These are phyloP conservation scores for Endocalyx cinctus DNA, from an alignment of 2,329 filamentous ascomycete genomes.

Conservation along the genomic window DNA sequence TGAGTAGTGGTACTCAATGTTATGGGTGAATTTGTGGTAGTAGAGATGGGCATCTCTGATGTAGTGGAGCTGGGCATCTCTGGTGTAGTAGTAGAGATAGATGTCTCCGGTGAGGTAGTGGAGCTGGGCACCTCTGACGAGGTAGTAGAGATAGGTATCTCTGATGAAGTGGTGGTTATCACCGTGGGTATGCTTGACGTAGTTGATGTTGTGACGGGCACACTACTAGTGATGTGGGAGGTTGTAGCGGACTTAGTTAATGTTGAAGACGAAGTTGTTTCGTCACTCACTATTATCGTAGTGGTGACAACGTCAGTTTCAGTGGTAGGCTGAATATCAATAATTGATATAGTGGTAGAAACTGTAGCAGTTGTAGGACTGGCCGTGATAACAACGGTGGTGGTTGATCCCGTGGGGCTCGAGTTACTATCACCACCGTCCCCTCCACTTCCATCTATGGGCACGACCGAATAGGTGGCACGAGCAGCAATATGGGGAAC, in stretches of 20 bases:
- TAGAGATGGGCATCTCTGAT: slow-evolving; percentile 7
- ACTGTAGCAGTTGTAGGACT: slow-evolving; percentile 19
- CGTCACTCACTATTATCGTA: slow-evolving; percentile 18
- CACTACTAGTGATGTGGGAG: slow-evolving; percentile 2
- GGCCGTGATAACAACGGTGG: slow-evolving; percentile 22
- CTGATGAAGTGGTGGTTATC: background rate
- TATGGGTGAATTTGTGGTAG: slow-evolving; percentile 10
- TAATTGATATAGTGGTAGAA: slow-evolving; percentile 23
- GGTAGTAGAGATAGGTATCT: slow-evolving; percentile 2
- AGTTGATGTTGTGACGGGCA: background rate
- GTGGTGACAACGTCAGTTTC: slow-evolving; percentile 15
- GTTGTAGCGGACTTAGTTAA: slow-evolving; percentile 2
- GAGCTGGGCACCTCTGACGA: slow-evolving; percentile 2
- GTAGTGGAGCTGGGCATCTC: slow-evolving; percentile 8
- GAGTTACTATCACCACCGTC: slow-evolving; percentile 5
- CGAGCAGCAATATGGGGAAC: slow-evolving; percentile 20
- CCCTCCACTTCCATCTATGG: slow-evolving; percentile 28
- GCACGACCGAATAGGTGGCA: slow-evolving; percentile 34
- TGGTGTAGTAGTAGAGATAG: slow-evolving; percentile 6
- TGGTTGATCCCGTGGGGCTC: slow-evolving; percentile 11
- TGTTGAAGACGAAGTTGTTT: slow-evolving; percentile 12
- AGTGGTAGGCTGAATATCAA: slow-evolving; percentile 21
- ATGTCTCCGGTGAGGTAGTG: slow-evolving; percentile 8
- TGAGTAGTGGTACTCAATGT: too few relatives aligned
- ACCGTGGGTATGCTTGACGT: slow-evolving; percentile 1